Conservation (phyloP, 495 filamentous ascomycete genomes). For the Penicillium soppii region DNA sequence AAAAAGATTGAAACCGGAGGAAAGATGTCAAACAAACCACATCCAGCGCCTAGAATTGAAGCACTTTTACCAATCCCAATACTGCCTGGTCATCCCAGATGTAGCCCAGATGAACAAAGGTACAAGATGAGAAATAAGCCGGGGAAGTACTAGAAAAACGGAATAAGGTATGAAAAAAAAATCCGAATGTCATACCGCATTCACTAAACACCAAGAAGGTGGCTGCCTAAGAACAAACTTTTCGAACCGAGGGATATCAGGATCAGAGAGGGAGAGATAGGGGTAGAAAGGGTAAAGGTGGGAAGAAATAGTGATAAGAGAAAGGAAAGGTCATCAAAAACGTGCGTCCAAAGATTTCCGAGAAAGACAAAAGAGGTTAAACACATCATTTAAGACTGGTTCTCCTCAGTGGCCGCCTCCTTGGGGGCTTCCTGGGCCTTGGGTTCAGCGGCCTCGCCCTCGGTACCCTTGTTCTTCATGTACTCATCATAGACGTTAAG, state of each 20-base stretch:
- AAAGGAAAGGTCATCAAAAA: slow-evolving; percentile 46
- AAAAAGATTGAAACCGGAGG: slow-evolving; percentile 11
- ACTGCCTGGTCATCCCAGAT: slow-evolving; percentile 1
- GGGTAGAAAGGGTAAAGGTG: slow-evolving; percentile 24
- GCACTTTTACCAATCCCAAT: slow-evolving; percentile 24
- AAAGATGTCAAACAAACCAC: slow-evolving; percentile 13
- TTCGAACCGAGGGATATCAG: slow-evolving; percentile 54
- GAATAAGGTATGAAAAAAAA: slow-evolving; percentile 18
- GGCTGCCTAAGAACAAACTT: slow-evolving; percentile 45
- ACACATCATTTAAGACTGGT: slow-evolving; percentile 44
- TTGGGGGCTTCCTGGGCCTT: slow-evolving; percentile 47
- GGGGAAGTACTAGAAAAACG: slow-evolving; percentile 14
- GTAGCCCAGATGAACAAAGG: background rate
- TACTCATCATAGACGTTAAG: slow-evolving; percentile 98
- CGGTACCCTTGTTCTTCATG: slow-evolving; percentile 69
- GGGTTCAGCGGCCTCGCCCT: slow-evolving; percentile 35
- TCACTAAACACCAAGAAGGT: slow-evolving; percentile 38
- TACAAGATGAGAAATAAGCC: slow-evolving; percentile 1
- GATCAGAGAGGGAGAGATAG: slow-evolving; percentile 36
- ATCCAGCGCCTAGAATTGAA: slow-evolving; percentile 16
- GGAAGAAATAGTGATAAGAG: slow-evolving; percentile 17
- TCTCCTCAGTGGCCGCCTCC: slow-evolving; percentile 45
- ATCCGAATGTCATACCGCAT: slow-evolving; percentile 34
- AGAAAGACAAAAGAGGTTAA: slow-evolving; percentile 17
- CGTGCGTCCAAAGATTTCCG: slow-evolving; percentile 39